These are phyloP conservation scores for Neurospora cerealis DNA, from an alignment of 495 filamentous ascomycete species.

Conservation along the genomic window DNA sequence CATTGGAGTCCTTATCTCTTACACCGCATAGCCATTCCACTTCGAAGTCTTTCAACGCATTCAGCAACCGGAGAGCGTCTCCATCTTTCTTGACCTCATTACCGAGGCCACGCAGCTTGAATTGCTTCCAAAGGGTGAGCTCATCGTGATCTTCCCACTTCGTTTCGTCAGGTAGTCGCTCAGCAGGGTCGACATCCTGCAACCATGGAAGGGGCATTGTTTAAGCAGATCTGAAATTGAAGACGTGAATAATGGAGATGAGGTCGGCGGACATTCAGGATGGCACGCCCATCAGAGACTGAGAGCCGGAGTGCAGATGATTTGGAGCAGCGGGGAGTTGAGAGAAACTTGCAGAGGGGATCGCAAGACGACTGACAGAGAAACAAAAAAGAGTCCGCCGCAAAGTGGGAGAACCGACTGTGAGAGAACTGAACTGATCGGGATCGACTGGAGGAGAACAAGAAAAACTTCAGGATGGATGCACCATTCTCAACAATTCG, in stretches of 20 bases:
- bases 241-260: background rate
- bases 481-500: background rate
- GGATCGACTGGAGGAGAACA: background rate
- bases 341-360: background rate
- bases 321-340: background rate
- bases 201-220: background rate
- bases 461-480: background rate
- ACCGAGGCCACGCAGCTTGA: background rate
- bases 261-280: background rate
- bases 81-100: background rate
- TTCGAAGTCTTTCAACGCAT: background rate
- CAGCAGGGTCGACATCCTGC: background rate
- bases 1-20: fast-evolving
- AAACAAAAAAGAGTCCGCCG: background rate
- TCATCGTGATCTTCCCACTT: background rate
- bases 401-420: background rate
- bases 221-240: fast-evolving
- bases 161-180: background rate
- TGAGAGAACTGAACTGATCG: background rate
- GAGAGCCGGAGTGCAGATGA: background rate
- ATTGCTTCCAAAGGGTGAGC: background rate
- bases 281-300: background rate
- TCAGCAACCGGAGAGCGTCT: background rate
- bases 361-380: background rate
- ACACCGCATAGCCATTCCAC: background rate